Percentiles rank a stretch among this genome's conserved stretches.
phyloP scores from a whole-genome alignment of 129 eudicot genomes.

The Pulicaria dysenterica region DNA sequence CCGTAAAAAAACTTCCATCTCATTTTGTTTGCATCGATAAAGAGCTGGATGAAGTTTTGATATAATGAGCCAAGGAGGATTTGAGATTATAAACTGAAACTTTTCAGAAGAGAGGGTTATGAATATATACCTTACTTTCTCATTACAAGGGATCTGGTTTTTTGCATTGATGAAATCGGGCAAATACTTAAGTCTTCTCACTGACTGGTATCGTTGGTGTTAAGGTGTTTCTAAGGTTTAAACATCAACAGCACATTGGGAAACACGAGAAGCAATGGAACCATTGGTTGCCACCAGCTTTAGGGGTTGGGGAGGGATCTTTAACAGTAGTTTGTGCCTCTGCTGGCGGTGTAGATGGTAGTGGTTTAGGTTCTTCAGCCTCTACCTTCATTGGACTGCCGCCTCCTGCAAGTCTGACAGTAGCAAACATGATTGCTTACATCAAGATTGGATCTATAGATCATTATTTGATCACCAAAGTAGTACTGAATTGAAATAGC shows the following conservation, averaged over 20 bases:
- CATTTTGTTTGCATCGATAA: conserved; percentile 13
- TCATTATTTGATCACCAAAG: neutral
- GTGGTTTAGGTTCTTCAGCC: conserved; percentile 21
- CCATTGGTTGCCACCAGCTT: conserved; percentile 49
- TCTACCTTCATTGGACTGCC: conserved; percentile 40
- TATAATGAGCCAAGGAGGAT: conserved; percentile 20
- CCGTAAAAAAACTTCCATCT: conserved; percentile 4
- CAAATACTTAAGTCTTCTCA: conserved; percentile 24
- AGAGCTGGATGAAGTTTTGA: conserved; percentile 1
- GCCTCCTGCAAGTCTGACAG: conserved; percentile 54
- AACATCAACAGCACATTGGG: conserved; percentile 48
- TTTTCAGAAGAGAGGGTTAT: conserved; percentile 11
- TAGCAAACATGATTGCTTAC: conserved; percentile 11
- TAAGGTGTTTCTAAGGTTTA: neutral
- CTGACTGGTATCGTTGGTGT: neutral
- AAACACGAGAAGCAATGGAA: conserved; percentile 57
- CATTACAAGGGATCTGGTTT: conserved; percentile 2
- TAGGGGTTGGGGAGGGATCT: conserved; percentile 37
- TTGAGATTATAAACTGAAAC: neutral
- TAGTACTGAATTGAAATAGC: neutral
- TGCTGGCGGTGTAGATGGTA: conserved; percentile 32
- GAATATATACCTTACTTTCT: conserved; percentile 25
- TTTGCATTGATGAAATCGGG: conserved; percentile 13
- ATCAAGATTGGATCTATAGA: neutral
- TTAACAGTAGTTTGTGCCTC: conserved; percentile 28